Evolutionary conservation across 805 yeast species (phyloP).

Genomic region (Saturnispora kantuleensis): DNA sequence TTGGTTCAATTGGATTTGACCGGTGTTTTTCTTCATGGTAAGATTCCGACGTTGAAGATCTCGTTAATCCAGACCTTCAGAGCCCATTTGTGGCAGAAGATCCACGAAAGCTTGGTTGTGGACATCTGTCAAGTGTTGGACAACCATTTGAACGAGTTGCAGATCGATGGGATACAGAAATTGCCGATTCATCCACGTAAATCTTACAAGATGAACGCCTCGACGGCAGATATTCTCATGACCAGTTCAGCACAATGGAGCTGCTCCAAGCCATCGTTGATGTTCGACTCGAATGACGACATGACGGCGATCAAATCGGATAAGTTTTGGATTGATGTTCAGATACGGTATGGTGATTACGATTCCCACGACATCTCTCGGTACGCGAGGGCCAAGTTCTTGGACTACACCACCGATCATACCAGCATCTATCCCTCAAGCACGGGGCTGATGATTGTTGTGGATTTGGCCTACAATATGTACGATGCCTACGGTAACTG

Average conservation of each 20-base stretch:
- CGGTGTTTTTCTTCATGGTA: constrained; percentile 95
- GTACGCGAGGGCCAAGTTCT: constrained; percentile 82
- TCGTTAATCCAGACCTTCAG: constrained; percentile 93
- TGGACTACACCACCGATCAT: constrained; percentile 87
- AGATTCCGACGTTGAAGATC: constrained; percentile 92
- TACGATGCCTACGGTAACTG: constrained; percentile 96
- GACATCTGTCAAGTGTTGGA: constrained; percentile 91
- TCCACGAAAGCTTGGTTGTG: constrained; percentile 89
- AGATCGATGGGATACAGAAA: constrained; percentile 78
- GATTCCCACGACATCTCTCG: constrained; percentile 96
- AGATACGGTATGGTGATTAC: constrained; percentile 90
- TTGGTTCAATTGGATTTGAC: constrained; percentile 92
- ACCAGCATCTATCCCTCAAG: constrained; percentile 84
- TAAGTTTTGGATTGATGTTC: constrained; percentile 93
- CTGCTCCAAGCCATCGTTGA: constrained; percentile 68
- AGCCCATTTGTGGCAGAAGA: constrained; percentile 98
- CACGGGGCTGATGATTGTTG: constrained; percentile 82
- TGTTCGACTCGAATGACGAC: constrained; percentile 61
- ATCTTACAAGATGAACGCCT: constrained; percentile 93
- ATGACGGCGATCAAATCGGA: constrained; percentile 48
- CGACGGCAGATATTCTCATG: constrained; percentile 83
- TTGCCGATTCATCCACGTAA: constrained; percentile 94
- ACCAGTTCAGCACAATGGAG: constrained; percentile 74
- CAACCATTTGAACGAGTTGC: constrained; percentile 71
- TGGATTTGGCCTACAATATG: constrained; percentile 92